A percentile compares a stretch with the other conserved stretches of the same genome.
These are phyloP conservation scores for Boletus putidus DNA, from an alignment of 1,284 basidiomycete genomes.

Conservation along the genomic window DNA sequence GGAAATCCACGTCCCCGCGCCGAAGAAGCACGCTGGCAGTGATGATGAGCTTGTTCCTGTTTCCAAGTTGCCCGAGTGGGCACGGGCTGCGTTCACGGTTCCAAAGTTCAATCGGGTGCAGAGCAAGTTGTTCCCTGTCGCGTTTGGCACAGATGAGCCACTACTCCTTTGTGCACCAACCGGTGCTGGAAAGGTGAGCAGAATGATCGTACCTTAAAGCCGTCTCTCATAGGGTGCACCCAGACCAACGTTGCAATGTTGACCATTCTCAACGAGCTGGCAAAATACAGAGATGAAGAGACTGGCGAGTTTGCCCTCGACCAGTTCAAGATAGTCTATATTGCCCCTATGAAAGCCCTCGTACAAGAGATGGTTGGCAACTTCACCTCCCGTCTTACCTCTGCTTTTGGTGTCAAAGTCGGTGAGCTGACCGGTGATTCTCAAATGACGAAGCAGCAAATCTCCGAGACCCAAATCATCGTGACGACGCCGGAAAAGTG, in stretches of 20 bases:
- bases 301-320: slow-evolving; percentile 88
- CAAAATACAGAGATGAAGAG: slow-evolving; percentile 79
- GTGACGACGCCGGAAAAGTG: slow-evolving; percentile 99
- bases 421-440: slow-evolving; percentile 97
- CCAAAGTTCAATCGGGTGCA: slow-evolving; percentile 92
- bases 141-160: slow-evolving; percentile 94
- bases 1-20: slow-evolving; percentile 96
- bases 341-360: slow-evolving; percentile 98
- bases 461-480: slow-evolving; percentile 96
- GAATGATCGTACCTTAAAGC: background rate
- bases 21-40: slow-evolving; percentile 72
- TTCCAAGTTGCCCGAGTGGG: slow-evolving; percentile 81
- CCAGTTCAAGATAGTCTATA: slow-evolving; percentile 96
- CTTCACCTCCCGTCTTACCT: slow-evolving; percentile 76
- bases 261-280: slow-evolving; percentile 85
- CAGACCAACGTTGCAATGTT: slow-evolving; percentile 99
- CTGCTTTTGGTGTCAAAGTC: slow-evolving; percentile 82
- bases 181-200: slow-evolving; percentile 91
- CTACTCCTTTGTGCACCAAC: slow-evolving; percentile 97
- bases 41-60: slow-evolving; percentile 79
- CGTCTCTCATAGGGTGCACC: slow-evolving; percentile 6
- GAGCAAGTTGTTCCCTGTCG: slow-evolving; percentile 89
- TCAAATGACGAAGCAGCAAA: slow-evolving; percentile 98
- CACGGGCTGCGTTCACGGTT: slow-evolving; percentile 81
- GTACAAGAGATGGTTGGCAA: slow-evolving; percentile 98